These are phyloP conservation scores for Alternaria brassicicola DNA, from an alignment of 2,329 filamentous ascomycete species.

Conservation along the genomic window DNA sequence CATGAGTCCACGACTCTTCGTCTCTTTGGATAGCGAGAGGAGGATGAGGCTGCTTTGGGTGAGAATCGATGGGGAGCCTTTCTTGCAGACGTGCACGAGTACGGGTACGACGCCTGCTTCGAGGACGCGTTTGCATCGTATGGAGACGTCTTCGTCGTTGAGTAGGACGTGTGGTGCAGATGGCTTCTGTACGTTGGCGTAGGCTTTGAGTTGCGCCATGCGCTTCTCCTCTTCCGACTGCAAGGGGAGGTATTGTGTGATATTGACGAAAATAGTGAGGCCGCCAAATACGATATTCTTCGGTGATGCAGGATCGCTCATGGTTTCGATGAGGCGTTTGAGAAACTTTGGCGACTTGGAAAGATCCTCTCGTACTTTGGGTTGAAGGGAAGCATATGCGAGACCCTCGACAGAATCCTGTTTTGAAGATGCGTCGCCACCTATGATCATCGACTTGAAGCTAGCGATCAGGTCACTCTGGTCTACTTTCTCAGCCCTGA, in stretches of 20 bases:
- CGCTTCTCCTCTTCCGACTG: conserved; percentile 91
- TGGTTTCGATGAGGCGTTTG: conserved; percentile 68
- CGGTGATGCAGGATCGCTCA: conserved; percentile 52
- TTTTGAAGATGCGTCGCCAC: conserved; percentile 62
- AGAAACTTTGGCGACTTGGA: conserved; percentile 72
- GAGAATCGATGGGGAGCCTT: conserved; percentile 72
- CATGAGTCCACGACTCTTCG: conserved; percentile 75
- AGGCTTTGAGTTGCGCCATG: conserved; percentile 89
- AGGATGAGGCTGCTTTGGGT: conserved; percentile 77
- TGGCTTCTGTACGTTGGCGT: conserved; percentile 80
- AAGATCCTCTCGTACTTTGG: conserved; percentile 82
- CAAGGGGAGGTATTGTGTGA: conserved; percentile 78
- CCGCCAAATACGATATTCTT: conserved; percentile 78
- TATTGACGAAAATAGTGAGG: conserved; percentile 82
- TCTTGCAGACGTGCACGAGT: conserved; percentile 76
- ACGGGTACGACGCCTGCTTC: conserved; percentile 78
- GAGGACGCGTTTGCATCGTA: conserved; percentile 78
- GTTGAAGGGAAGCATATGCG: conserved; percentile 87
- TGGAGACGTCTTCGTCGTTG: conserved; percentile 74
- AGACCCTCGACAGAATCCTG: conserved; percentile 86
- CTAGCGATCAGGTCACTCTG: conserved; percentile 59
- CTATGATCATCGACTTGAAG: conserved; percentile 69
- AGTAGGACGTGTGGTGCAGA: conserved; percentile 70
- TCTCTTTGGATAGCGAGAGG: conserved; percentile 75
- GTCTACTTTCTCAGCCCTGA: conserved; percentile 41